phyloP scores from a whole-genome alignment of 306 rosid species.

The Lablab purpureus region DNA sequence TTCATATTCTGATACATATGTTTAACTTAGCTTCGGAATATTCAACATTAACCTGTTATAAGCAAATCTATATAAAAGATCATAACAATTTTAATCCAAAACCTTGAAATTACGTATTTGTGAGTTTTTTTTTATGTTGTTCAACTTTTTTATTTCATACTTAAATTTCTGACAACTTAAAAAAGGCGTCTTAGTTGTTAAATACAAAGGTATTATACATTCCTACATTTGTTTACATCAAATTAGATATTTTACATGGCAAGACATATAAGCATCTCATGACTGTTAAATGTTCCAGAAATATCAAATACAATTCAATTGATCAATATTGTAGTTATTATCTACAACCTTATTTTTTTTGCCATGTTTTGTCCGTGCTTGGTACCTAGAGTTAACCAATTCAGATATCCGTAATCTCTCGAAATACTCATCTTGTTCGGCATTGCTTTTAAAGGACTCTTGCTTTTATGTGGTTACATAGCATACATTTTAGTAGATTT shows the following conservation, averaged over 20 bases:
- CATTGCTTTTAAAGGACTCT: not conserved
- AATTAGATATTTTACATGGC: not conserved
- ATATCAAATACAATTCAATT: not conserved
- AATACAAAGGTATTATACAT: too few relatives aligned
- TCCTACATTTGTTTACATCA: too few relatives aligned
- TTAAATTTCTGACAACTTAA: too few relatives aligned
- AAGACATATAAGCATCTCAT: not conserved
- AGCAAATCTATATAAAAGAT: too few relatives aligned
- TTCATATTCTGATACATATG: too few relatives aligned
- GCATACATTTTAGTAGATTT: not conserved
- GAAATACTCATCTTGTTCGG: not conserved
- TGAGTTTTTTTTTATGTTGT: too few relatives aligned
- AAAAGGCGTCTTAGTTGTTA: too few relatives aligned
- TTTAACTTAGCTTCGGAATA: too few relatives aligned
- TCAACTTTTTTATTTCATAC: too few relatives aligned
- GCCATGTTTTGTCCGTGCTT: not conserved
- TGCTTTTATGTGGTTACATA: not conserved
- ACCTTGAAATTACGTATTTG: too few relatives aligned
- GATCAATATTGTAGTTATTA: not conserved
- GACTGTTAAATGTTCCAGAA: not conserved
- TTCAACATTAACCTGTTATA: too few relatives aligned
- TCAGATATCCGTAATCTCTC: not conserved
- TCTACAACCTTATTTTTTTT: not conserved
- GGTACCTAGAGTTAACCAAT: conserved; percentile 13
- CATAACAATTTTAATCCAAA: too few relatives aligned